Conservation (phyloP, 2,329 filamentous ascomycete species). For the Colletotrichum lupini region DNA sequence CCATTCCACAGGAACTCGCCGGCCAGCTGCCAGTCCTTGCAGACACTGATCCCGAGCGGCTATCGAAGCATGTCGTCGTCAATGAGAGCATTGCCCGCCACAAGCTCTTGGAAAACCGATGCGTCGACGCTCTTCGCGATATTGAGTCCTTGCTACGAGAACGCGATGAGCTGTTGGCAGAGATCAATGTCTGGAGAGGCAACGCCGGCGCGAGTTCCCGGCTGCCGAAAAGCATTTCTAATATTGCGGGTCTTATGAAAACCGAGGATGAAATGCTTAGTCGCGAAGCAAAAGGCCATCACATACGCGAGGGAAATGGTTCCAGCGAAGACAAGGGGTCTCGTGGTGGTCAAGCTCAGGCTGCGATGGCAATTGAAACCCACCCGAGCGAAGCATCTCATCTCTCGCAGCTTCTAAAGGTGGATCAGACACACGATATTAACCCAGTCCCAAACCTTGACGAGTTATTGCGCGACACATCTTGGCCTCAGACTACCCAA, state of each 20-base stretch:
- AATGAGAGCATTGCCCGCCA: conserved; percentile 48
- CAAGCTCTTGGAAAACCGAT: conserved; percentile 38
- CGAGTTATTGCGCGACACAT: conserved; percentile 3
- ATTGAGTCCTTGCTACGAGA: conserved; percentile 40
- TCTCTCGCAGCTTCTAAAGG: not conserved
- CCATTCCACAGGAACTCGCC: conserved; percentile 46
- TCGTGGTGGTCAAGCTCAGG: not conserved
- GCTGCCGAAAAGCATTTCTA: not conserved
- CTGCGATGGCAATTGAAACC: not conserved
- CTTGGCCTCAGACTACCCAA: conserved; percentile 4
- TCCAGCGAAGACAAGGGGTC: not conserved
- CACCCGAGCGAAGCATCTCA: not conserved
- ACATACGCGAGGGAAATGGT: not conserved
- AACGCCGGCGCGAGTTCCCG: conserved; percentile 16
- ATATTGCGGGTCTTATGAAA: conserved; percentile 15
- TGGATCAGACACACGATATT: conserved; percentile 2
- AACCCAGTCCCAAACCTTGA: conserved; percentile 1
- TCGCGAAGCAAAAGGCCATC: not conserved
- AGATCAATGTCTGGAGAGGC: conserved; percentile 42
- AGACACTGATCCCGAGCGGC: conserved; percentile 47
- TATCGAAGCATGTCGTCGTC: conserved; percentile 53
- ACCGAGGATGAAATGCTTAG: conserved; percentile 20
- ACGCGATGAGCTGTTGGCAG: conserved; percentile 42
- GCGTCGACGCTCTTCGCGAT: conserved; percentile 34
- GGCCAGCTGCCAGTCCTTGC: conserved; percentile 46